These are phyloP conservation scores for Fusarium sp. DNA, from an alignment of 2,329 filamentous ascomycete species.

Conservation along the genomic window DNA sequence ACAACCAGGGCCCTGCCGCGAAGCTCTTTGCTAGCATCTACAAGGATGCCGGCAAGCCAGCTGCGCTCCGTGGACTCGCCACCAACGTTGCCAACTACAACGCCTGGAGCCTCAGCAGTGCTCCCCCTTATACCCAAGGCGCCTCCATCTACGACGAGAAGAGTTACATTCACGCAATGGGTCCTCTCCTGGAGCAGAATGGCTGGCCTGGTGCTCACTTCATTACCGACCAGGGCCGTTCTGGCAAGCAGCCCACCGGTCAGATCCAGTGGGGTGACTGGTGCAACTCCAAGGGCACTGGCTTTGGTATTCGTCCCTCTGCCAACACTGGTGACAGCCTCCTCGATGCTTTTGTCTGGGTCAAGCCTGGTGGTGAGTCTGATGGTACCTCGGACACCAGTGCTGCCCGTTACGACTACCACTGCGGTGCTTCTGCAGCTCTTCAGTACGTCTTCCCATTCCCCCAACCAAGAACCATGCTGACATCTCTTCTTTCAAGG, in stretches of 20 bases:
- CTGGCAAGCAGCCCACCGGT: constrained; percentile 70
- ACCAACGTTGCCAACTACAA: constrained; percentile 73
- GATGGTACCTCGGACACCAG: constrained; percentile 61
- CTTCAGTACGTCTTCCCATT: constrained; percentile 48
- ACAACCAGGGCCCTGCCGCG: constrained; percentile 63
- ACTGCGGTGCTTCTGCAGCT: constrained; percentile 64
- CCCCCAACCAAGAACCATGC: accelerated
- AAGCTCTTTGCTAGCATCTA: constrained; percentile 60
- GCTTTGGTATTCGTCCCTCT: constrained; percentile 73
- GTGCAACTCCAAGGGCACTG: constrained; percentile 74
- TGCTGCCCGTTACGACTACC: constrained; percentile 53
- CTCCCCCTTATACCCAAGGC: constrained; percentile 60
- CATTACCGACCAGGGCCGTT: constrained; percentile 65
- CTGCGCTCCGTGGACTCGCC: constrained; percentile 64
- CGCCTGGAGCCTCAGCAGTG: constrained; percentile 54
- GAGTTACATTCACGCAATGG: constrained; percentile 73
- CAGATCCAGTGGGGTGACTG: constrained; percentile 73
- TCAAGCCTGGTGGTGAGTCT: constrained; percentile 75
- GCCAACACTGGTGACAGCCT: constrained; percentile 70
- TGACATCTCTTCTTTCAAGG: constrained; percentile 49
- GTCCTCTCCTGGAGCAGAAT: constrained; percentile 65
- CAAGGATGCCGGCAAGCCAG: constrained; percentile 62
- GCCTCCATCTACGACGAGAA: constrained; percentile 65
- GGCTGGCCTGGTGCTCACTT: constrained; percentile 60
- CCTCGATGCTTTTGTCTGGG: constrained; percentile 76